Conservation (phyloP, 371 early-diverging fungal species). For the Circinella umbellata region DNA sequence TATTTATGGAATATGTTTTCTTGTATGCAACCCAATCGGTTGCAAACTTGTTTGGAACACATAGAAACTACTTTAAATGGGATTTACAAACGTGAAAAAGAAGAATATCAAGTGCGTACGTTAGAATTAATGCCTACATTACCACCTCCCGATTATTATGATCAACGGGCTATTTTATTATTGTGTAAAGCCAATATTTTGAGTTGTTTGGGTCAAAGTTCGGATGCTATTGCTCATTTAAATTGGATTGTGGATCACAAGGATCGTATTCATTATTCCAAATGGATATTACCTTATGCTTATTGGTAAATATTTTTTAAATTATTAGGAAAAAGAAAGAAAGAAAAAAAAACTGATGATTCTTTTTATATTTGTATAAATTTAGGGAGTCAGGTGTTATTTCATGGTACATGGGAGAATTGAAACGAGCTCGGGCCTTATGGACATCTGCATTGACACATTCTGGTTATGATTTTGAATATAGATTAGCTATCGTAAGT, state of each 20-base stretch:
- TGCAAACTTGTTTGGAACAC: constrained; percentile 42
- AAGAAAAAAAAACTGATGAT: too few relatives aligned
- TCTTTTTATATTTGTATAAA: background rate
- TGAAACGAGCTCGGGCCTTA: constrained; percentile 47
- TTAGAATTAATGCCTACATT: constrained; percentile 45
- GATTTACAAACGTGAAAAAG: constrained; percentile 52
- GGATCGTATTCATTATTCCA: constrained; percentile 51
- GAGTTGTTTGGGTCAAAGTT: constrained; percentile 36
- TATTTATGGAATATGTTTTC: constrained; percentile 63
- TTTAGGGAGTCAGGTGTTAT: constrained; percentile 62
- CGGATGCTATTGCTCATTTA: constrained; percentile 50
- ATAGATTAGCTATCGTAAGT: constrained; percentile 49
- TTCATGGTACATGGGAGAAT: constrained; percentile 52
- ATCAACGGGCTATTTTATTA: constrained; percentile 48
- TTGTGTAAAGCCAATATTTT: constrained; percentile 45
- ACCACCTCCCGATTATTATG: constrained; percentile 50
- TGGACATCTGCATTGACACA: constrained; percentile 58
- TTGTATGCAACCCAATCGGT: constrained; percentile 48
- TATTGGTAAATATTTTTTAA: constrained; percentile 48
- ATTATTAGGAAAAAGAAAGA: too few relatives aligned
- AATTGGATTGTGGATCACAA: constrained; percentile 67
- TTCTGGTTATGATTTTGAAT: constrained; percentile 64
- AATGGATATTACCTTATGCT: constrained; percentile 66
- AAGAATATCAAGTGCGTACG: constrained; percentile 52
- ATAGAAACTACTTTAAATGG: constrained; percentile 47